Evolutionary conservation across 306 rosid genomes (phyloP), one percentile per base, ranked within the genome.

Genomic region (Glycine tomentella): DNA sequence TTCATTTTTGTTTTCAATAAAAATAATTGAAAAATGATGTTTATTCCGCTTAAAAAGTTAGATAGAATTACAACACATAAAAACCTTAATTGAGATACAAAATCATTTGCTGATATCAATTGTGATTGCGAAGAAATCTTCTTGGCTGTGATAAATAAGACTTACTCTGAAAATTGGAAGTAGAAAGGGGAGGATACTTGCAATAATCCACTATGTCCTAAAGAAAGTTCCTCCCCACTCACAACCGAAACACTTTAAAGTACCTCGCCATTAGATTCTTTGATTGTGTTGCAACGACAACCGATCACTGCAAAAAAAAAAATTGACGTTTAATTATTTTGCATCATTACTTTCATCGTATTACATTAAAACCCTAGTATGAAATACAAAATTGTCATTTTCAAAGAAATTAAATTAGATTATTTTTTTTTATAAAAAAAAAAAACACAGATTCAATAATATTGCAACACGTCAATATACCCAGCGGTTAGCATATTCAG

Each of bases 121-220:
- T 25, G 31, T 25, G 42, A 68, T 55, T 42, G 84, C 20, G 61
- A 44, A 58, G 0, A 84, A 42, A 69, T 63, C 53, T 74, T 79
- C 20, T 44, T 13, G n/a, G 55, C 5, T 7, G 25, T 15, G 55
- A 56, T 67, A 57, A 68, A 75, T n/a, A 42, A 16, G 40, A 59
- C 36, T 20, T 20, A 38, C 69, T 69, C 59, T 14, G 56, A 34
- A 8, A 55, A 50, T 4, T 36, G 63, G 63, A 57, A 57, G 63
- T 51, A 61, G 65, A 20, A 58, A 4, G 6, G 8, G 31, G 12
- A 59, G 66, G 11, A 59, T 25, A 59, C 38, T 9, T 31, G n/a
- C 15, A 61, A 33, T 25, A 10, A 31, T 11, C 15, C 48, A 64
- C 48, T 64, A 6, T 4, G 17, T 10, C 46, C 69, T 14, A 64